Conservation (phyloP, 352 stramenopile genomes). For the Phytophthora sansomeana region DNA sequence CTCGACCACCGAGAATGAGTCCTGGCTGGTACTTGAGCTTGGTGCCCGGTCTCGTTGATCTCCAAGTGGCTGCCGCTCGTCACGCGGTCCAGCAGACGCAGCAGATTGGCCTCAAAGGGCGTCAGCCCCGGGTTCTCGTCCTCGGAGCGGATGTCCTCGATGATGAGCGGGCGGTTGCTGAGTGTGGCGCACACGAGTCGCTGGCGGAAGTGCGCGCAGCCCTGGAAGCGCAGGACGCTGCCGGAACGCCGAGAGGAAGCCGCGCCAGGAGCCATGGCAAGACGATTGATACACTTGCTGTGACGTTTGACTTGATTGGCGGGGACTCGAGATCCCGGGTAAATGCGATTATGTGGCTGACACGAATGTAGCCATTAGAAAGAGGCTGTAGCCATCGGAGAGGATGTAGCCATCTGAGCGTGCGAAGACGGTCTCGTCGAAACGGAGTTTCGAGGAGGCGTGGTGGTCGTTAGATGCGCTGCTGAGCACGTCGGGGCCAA, state of each 20-base stretch:
- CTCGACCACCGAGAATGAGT: constrained; percentile 94
- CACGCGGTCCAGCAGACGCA: constrained; percentile 96
- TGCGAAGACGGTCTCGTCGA: too few species aligned
- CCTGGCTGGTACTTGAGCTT: constrained; percentile 97
- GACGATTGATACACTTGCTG: not conserved
- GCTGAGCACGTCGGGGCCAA: too few species aligned
- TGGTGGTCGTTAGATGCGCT: too few species aligned
- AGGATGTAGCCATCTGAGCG: not conserved
- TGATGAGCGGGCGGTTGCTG: constrained; percentile 92
- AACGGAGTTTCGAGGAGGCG: too few species aligned
- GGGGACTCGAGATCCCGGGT: not conserved
- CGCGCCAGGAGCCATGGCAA: constrained; percentile 20
- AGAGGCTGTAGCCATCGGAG: not conserved
- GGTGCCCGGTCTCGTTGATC: constrained; percentile 99
- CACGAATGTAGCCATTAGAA: not conserved
- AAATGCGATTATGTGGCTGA: not conserved
- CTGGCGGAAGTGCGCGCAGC: constrained; percentile 95
- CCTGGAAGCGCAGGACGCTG: constrained; percentile 67
- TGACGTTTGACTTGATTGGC: constrained; percentile 7
- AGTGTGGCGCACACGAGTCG: constrained; percentile 94
- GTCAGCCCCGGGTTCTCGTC: constrained; percentile 95
- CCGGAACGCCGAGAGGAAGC: constrained; percentile 26
- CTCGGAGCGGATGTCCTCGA: constrained; percentile 96
- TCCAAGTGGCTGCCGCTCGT: constrained; percentile 98
- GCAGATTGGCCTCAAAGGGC: constrained; percentile 97